A percentile compares a stretch with the other conserved stretches of the same genome.
Conservation (phyloP, 345 rosid genomes). For the Raphanus sativus region DNA sequence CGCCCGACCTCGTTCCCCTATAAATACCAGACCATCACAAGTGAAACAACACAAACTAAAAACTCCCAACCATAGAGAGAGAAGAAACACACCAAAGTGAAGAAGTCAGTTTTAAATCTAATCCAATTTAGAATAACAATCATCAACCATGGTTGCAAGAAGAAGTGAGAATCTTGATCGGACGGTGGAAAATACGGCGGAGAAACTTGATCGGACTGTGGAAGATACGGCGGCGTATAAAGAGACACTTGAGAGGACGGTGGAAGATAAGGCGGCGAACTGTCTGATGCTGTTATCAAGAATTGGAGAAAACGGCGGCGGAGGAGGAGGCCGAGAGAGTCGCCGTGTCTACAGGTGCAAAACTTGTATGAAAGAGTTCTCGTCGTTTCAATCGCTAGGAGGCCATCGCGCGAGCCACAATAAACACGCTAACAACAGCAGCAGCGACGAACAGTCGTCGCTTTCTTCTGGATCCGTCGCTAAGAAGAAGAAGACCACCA, state of each 20-base stretch:
- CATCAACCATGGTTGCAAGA: constrained; percentile 41
- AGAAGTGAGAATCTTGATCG: constrained; percentile 21
- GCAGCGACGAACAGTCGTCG: constrained; percentile 26
- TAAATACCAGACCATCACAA: neutral
- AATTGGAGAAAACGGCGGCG: constrained; percentile 38
- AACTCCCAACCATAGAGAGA: neutral
- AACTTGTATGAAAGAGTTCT: constrained; percentile 61
- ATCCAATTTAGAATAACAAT: neutral
- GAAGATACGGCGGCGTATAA: neutral
- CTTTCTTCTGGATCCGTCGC: neutral
- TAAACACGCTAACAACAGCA: constrained; percentile 45
- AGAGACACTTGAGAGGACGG: neutral
- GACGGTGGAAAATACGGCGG: neutral
- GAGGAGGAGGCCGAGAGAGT: neutral
- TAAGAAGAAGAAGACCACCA: constrained; percentile 26
- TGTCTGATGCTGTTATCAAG: constrained; percentile 65
- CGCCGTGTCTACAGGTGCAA: constrained; percentile 63
- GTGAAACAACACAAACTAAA: neutral
- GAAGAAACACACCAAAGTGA: neutral
- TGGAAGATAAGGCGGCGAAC: constrained; percentile 31
- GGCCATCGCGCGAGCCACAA: constrained; percentile 85
- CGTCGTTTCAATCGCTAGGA: constrained; percentile 83
- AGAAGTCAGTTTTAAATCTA: neutral
- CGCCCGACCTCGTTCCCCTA: neutral
- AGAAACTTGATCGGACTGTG: neutral